Conservation (phyloP, 306 rosid species). For the Abrus pulchellus region DNA sequence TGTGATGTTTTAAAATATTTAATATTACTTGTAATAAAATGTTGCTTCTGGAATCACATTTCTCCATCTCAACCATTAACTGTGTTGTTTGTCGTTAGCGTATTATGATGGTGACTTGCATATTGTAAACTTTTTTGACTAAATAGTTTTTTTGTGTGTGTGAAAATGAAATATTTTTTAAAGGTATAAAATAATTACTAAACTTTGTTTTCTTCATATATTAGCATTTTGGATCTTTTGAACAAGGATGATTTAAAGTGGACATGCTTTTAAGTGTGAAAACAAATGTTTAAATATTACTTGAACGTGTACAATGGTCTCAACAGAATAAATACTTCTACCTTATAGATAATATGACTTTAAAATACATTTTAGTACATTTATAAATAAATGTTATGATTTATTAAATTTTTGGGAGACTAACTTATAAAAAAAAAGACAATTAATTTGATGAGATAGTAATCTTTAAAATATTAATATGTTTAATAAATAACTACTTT, state of each 20-base stretch:
- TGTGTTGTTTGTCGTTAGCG: conserved; percentile 18
- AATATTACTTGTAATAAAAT: background rate
- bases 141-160: no score
- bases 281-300: background rate
- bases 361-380: no score
- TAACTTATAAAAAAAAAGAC: no score
- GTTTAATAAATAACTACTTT: no score
- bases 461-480: no score
- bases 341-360: no score
- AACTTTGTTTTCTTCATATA: background rate
- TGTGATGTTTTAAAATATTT: no score
- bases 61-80: background rate
- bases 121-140: no score
- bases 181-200: background rate
- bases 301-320: background rate
- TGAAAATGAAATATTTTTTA: background rate
- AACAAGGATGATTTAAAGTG: background rate
- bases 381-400: no score
- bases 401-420: no score
- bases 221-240: background rate
- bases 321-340: background rate
- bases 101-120: no score
- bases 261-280: background rate
- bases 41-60: background rate
- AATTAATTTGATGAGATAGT: no score